Evolutionary conservation across 192 early-diverging fungal genomes (phyloP).

Genomic region (Backusella luteola): DNA sequence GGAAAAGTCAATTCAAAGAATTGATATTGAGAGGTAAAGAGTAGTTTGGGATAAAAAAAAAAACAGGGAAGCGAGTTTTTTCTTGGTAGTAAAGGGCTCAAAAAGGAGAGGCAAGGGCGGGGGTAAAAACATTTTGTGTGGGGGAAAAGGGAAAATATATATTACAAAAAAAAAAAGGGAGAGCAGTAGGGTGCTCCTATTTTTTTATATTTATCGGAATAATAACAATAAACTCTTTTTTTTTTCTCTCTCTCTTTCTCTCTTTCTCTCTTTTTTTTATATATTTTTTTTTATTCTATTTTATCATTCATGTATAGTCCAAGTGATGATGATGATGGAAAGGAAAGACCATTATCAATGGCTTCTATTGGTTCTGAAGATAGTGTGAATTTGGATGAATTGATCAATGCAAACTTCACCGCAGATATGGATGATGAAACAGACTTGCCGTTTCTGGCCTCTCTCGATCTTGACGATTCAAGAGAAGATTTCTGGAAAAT

Average conservation of each 20-base stretch:
- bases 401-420: constrained; percentile 18
- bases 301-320: background rate
- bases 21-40: background rate
- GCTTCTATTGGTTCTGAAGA: constrained; percentile 19
- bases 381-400: constrained; percentile 26
- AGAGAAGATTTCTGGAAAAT: constrained; percentile 37
- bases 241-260: too few species aligned
- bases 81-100: background rate
- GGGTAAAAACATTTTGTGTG: background rate
- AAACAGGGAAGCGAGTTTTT: too few species aligned
- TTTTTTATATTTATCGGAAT: background rate
- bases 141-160: too few species aligned
- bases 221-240: too few species aligned
- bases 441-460: constrained; percentile 20
- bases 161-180: background rate
- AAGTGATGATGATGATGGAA: background rate
- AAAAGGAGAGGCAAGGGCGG: background rate
- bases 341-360: background rate
- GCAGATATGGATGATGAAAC: constrained; percentile 28
- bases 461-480: constrained; percentile 32
- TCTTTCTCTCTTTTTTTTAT: background rate
- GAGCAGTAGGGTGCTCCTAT: background rate
- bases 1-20: background rate
- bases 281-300: background rate
- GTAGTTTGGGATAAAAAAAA: too few species aligned